phyloP scores from a whole-genome alignment of 2,329 filamentous ascomycete genomes.

The Chaetomium olivaceum region DNA sequence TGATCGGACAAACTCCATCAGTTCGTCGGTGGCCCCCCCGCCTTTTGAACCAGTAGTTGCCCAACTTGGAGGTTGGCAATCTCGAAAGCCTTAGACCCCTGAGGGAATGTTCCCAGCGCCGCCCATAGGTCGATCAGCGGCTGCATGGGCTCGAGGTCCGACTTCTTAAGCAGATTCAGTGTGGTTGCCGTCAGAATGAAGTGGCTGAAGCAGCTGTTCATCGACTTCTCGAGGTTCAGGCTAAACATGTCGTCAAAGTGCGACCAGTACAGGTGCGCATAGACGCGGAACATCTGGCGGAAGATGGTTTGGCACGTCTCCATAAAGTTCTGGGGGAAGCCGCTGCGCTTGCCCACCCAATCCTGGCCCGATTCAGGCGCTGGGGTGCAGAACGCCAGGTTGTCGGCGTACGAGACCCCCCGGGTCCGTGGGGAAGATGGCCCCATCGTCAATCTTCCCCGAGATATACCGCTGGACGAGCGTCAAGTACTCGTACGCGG shows the following conservation, averaged over 20 bases:
- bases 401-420: constrained; percentile 66
- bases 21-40: constrained; percentile 29
- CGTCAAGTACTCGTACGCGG: constrained; percentile 90
- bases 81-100: constrained; percentile 67
- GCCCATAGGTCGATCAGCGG: constrained; percentile 90
- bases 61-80: constrained; percentile 64
- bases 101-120: constrained; percentile 82
- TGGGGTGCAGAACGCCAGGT: constrained; percentile 56
- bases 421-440: constrained; percentile 86
- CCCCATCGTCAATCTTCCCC: constrained; percentile 87
- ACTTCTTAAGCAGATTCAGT: constrained; percentile 79
- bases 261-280: constrained; percentile 96
- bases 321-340: constrained; percentile 88
- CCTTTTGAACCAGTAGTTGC: constrained; percentile 55
- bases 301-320: constrained; percentile 91
- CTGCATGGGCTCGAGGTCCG: constrained; percentile 95
- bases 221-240: constrained; percentile 74
- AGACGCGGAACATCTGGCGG: constrained; percentile 98
- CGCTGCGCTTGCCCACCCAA: constrained; percentile 89
- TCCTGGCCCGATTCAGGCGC: constrained; percentile 63
- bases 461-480: constrained; percentile 97
- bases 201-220: constrained; percentile 86
- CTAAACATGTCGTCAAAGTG: constrained; percentile 88
- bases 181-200: constrained; percentile 79
- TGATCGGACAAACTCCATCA: neutral